A percentile compares a stretch with the other conserved stretches of the same genome.
Conservation (phyloP, 2,329 filamentous ascomycete species). For the Xylaria polymorpha region DNA sequence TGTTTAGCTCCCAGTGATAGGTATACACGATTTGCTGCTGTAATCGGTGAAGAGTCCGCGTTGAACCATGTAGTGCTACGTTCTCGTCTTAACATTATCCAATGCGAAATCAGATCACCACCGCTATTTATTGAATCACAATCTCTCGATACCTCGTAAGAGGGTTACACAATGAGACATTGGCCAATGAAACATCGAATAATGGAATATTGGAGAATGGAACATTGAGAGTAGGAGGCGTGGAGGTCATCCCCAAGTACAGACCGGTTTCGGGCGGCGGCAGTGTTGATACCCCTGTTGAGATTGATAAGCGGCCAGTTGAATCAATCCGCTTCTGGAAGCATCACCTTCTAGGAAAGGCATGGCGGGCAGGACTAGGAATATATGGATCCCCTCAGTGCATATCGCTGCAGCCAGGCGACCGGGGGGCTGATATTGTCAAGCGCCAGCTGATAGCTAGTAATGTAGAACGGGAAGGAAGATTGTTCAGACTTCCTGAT, state of each 20-base stretch:
- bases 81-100: neutral
- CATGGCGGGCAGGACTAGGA: slow-evolving; percentile 12
- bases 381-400: neutral
- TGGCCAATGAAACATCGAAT: too few species aligned
- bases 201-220: neutral
- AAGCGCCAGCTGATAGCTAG: neutral
- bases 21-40: neutral
- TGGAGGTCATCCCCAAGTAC: too few species aligned
- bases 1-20: neutral
- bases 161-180: too few species aligned
- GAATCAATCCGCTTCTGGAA: neutral
- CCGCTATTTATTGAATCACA: too few species aligned
- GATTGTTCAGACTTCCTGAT: neutral
- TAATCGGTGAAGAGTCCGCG: neutral
- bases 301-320: slow-evolving; percentile 26
- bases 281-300: neutral
- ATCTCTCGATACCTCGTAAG: too few species aligned
- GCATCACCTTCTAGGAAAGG: slow-evolving; percentile 34
- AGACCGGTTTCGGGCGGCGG: neutral
- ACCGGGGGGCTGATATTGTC: neutral
- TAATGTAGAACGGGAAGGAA: slow-evolving; percentile 9
- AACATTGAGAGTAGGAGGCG: too few species aligned
- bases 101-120: too few species aligned
- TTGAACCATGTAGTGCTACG: too few species aligned
- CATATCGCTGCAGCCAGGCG: neutral